Percentiles rank a stretch among this genome's conserved stretches.
These are phyloP conservation scores for Daphne laureola DNA, from an alignment of 441 rosid genomes.

Conservation along the genomic window DNA sequence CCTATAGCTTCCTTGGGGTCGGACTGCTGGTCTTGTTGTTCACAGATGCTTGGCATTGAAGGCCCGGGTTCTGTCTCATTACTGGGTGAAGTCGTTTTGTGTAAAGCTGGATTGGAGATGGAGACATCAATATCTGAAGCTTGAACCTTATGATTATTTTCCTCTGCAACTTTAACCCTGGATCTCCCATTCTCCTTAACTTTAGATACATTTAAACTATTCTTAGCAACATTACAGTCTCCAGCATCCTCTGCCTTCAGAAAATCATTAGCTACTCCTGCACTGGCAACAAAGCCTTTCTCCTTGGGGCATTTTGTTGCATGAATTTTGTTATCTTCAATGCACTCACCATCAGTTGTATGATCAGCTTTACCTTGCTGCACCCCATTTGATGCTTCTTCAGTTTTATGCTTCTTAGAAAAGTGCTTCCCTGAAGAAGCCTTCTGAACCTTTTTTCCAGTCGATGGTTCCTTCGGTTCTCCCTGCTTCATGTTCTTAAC, in stretches of 20 bases:
- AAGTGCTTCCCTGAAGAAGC: slow-evolving; percentile 13
- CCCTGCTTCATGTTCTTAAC: slow-evolving; percentile 32
- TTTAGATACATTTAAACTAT: slow-evolving; percentile 9
- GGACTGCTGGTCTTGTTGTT: too few species aligned
- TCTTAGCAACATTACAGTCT: slow-evolving; percentile 6
- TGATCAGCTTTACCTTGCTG: slow-evolving; percentile 7
- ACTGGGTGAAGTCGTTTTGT: not conserved
- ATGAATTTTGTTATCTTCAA: slow-evolving; percentile 6
- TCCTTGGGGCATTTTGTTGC: slow-evolving; percentile 5
- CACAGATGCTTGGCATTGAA: slow-evolving; percentile 10
- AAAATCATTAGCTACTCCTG: not conserved
- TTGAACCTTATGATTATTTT: slow-evolving; percentile 16
- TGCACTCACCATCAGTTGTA: not conserved
- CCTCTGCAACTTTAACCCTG: not conserved
- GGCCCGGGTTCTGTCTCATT: slow-evolving; percentile 6
- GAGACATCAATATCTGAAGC: slow-evolving; percentile 6
- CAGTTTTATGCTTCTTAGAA: slow-evolving; percentile 16
- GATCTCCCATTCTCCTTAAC: slow-evolving; percentile 12
- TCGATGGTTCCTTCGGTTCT: slow-evolving; percentile 31
- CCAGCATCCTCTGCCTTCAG: slow-evolving; percentile 3
- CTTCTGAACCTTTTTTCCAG: slow-evolving; percentile 15
- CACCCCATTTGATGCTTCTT: slow-evolving; percentile 13
- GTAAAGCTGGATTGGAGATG: not conserved
- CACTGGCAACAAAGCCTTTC: not conserved
- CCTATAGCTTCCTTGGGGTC: slow-evolving; percentile 16